Percentiles rank a stretch among this genome's conserved stretches.
Conservation (phyloP, 2,329 filamentous ascomycete genomes). For the Sclerotinia sclerotiorum region DNA sequence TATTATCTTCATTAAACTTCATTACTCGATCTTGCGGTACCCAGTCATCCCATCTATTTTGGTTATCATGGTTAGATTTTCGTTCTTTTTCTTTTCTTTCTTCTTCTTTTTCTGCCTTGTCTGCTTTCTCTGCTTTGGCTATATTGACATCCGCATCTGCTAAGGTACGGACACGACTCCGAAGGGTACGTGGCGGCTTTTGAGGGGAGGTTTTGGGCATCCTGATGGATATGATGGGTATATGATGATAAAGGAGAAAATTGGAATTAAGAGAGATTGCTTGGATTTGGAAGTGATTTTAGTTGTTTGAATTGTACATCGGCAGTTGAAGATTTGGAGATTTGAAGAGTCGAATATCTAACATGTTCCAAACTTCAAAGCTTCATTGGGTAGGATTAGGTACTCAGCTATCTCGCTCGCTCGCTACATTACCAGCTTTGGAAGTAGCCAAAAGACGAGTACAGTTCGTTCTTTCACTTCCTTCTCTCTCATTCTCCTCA, state of each 20-base stretch:
- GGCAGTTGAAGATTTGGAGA: background rate
- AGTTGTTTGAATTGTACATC: background rate
- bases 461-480: background rate
- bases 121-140: background rate
- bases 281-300: background rate
- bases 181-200: background rate
- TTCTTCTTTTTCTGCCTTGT: background rate
- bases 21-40: conserved; percentile 89
- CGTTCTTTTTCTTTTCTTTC: background rate
- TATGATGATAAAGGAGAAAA: background rate
- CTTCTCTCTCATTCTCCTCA: no score
- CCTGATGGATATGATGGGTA: background rate
- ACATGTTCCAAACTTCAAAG: background rate
- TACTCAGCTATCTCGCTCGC: conserved; percentile 2
- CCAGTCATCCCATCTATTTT: conserved; percentile 84
- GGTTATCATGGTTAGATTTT: conserved; percentile 7
- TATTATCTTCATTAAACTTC: conserved; percentile 93
- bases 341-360: background rate
- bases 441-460: conserved; percentile 11
- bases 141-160: background rate
- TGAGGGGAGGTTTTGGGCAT: background rate
- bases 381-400: background rate
- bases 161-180: conserved; percentile 1
- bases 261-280: background rate
- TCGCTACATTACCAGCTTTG: conserved; percentile 20